Conservation (phyloP, 768 basidiomycete genomes). For the Termitomyces sp. region DNA sequence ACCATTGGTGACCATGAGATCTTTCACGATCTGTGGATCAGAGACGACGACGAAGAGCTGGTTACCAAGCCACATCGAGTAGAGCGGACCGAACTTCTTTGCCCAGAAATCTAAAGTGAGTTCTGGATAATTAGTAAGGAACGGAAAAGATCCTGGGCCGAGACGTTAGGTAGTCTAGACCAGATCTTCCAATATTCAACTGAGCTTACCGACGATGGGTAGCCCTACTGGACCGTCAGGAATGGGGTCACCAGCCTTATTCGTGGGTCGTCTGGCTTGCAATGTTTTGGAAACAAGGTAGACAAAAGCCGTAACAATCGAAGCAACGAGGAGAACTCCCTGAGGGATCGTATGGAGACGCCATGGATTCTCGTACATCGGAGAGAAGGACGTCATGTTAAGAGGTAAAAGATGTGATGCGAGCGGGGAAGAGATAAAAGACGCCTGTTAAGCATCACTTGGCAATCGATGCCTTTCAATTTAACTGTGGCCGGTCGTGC, state of each 20-base stretch:
- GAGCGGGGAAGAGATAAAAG: not conserved
- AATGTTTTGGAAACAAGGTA: constrained; percentile 14
- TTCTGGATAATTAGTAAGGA: constrained; percentile 38
- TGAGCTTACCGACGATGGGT: constrained; percentile 17
- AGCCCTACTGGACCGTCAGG: constrained; percentile 19
- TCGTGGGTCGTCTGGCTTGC: constrained; percentile 6
- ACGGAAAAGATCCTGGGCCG: constrained; percentile 28
- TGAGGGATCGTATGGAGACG: constrained; percentile 14
- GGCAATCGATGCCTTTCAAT: not conserved
- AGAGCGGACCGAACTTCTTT: constrained; percentile 36
- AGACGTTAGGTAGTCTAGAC: not conserved
- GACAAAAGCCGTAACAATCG: constrained; percentile 19
- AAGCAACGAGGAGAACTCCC: constrained; percentile 18
- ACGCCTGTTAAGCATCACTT: not conserved
- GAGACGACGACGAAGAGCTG: constrained; percentile 43
- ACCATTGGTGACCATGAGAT: constrained; percentile 40
- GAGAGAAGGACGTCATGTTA: constrained; percentile 11
- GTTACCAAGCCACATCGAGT: constrained; percentile 42
- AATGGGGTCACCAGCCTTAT: constrained; percentile 16
- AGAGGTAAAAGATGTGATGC: constrained; percentile 4
- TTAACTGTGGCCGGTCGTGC: constrained; percentile 7
- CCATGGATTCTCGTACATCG: constrained; percentile 3
- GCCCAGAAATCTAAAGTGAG: constrained; percentile 37
- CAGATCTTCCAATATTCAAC: not conserved
- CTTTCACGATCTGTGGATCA: constrained; percentile 37